Percentiles rank a stretch among this genome's conserved stretches.
Evolutionary conservation across 176 grass and related monocot species (phyloP).

Genomic region (Ensete ventricosum): DNA sequence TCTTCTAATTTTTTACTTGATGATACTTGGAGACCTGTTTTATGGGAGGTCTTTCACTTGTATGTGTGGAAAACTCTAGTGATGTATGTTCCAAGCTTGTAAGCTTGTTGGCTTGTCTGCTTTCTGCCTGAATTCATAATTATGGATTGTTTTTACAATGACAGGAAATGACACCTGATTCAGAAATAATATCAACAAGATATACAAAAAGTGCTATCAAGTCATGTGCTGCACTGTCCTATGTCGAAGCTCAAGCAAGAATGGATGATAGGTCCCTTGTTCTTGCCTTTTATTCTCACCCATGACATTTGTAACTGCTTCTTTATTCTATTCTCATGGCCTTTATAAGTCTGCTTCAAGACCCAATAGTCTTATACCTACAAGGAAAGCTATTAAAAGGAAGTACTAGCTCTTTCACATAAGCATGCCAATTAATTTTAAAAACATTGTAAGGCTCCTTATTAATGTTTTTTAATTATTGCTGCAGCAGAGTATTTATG

Average conservation of each 20-base stretch:
- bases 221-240: constrained; percentile 96
- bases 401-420: neutral
- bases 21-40: neutral
- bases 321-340: neutral
- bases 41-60: neutral
- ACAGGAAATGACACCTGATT: constrained; percentile 90
- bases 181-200: constrained; percentile 72
- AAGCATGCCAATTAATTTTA: neutral
- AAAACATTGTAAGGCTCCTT: neutral
- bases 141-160: constrained; percentile 1
- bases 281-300: neutral
- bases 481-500: neutral
- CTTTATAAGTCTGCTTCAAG: neutral
- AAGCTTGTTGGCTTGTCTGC: neutral
- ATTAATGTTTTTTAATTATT: neutral
- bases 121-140: neutral
- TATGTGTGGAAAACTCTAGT: neutral
- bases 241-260: constrained; percentile 95
- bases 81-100: neutral
- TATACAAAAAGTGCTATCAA: constrained; percentile 92
- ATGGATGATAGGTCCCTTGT: constrained; percentile 88
- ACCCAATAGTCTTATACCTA: neutral
- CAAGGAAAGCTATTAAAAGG: neutral
- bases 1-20: neutral
- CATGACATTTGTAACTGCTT: neutral